Evolutionary conservation across 1,284 basidiomycete genomes (phyloP).

Genomic region (Trametes hirsuta): DNA sequence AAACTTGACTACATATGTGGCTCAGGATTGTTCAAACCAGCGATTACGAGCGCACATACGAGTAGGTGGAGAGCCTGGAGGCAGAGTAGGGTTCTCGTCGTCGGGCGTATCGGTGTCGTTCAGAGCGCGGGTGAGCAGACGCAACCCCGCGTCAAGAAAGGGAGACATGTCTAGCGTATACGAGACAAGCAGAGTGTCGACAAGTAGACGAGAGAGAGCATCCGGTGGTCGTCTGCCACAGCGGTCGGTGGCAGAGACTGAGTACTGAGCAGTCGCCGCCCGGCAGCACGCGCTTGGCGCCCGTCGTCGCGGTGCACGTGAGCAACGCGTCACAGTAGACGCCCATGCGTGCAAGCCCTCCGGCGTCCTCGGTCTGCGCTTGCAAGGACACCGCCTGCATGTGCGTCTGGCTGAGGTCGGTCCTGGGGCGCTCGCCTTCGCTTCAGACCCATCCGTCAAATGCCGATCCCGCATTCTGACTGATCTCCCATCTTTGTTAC

Average conservation of each 20-base stretch:
- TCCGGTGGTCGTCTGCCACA: conserved; percentile 15
- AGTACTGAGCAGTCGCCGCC: not conserved
- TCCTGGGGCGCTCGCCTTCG: too few species aligned
- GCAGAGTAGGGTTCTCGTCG: conserved; percentile 30
- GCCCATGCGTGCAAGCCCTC: not conserved
- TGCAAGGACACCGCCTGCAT: conserved; percentile 1
- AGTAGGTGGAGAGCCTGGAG: conserved; percentile 63
- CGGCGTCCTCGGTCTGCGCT: not conserved
- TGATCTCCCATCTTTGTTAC: not conserved
- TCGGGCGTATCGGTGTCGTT: conserved; percentile 17
- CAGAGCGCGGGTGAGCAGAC: conserved; percentile 13
- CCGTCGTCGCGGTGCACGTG: conserved; percentile 22
- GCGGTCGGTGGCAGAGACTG: not conserved
- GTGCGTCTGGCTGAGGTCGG: too few species aligned
- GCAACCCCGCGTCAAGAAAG: conserved; percentile 1
- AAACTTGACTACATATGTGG: conserved; percentile 56
- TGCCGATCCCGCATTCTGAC: too few species aligned
- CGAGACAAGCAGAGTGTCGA: not conserved
- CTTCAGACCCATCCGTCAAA: too few species aligned
- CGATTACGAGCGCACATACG: conserved; percentile 38
- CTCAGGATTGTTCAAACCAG: conserved; percentile 17
- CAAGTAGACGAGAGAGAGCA: conserved; percentile 7
- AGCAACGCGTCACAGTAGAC: conserved; percentile 16
- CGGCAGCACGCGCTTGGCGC: conserved; percentile 16
- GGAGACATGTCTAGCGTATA: conserved; percentile 5